Evolutionary conservation across 768 basidiomycete genomes (phyloP), one percentile per base, ranked within the genome.

Genomic region (Artomyces pyxidatus): DNA sequence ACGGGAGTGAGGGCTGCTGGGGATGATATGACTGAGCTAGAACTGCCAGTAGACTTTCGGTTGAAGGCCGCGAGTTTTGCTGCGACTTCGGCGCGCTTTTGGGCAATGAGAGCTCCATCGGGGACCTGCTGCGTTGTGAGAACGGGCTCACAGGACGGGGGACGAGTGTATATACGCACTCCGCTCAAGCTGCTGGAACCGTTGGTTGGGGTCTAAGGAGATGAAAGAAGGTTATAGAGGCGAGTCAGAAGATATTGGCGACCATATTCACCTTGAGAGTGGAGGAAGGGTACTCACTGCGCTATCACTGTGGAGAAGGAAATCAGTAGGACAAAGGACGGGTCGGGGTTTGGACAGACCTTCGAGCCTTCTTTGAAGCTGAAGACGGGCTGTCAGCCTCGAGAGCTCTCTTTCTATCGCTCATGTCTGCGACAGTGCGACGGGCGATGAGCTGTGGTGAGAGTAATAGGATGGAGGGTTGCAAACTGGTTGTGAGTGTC

Each of bases 1-100:
- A 46, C 44, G 6, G 63, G 40, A 6, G 49, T 52, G 4, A 70
- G 61, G 30, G 68, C 64, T 1, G 61, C 52, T 14, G 60, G 37
- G 12, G 59, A 45, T 1, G 66, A n/a, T n/a, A n/a, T n/a, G n/a
- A n/a, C 57, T 6, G 63, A 54, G 3, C 62, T 45, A 0, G 61
- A 48, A 6, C 50, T 39, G 0, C 53, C 40, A 4, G 55, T 49
- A 3, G 51, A 27, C 30, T 44, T n/a, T 41, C 63, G 19, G 64
- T 50, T 54, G 53, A 55, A 55, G 14, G 81, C 81, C 2, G 90
- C 90, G 21, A 88, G 73, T 63, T 90, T 92, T 14, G 91, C 90
- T 10, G 85, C 75, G 53, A 94, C 83, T 65, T 91, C 86, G 6
- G 88, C 87, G 32, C 83, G 76, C 66, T 88, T 88, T 66, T 86